Conservation (phyloP, 768 basidiomycete genomes). For the Mycena albidolilacea region DNA sequence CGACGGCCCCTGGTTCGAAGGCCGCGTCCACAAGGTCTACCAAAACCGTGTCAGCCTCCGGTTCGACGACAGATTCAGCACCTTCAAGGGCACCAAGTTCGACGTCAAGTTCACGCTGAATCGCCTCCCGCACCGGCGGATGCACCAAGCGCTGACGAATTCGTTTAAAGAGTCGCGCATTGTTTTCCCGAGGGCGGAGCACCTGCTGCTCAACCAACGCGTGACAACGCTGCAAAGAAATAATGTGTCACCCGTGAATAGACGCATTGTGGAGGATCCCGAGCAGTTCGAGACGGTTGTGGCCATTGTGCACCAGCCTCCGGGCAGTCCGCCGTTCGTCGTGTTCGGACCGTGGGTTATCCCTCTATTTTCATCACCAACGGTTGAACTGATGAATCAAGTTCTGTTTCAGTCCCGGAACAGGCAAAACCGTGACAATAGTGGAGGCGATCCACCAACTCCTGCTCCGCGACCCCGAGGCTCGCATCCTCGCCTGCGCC, state of each 20-base stretch:
- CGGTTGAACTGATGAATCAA: not conserved
- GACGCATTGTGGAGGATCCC: conserved; percentile 56
- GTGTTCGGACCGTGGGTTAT: conserved; percentile 75
- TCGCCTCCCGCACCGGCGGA: conserved; percentile 65
- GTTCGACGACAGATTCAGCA: conserved; percentile 63
- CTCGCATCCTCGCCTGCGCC: conserved; percentile 73
- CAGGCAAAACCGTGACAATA: conserved; percentile 78
- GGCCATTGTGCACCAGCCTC: conserved; percentile 60
- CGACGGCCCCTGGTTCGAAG: conserved; percentile 54
- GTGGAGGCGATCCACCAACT: conserved; percentile 76
- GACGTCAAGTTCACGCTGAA: conserved; percentile 72
- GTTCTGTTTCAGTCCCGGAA: conserved; percentile 62
- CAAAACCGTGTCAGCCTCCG: conserved; percentile 59
- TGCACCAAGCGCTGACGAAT: conserved; percentile 67
- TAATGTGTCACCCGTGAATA: conserved; percentile 47
- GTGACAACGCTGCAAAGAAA: conserved; percentile 42
- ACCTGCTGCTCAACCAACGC: conserved; percentile 41
- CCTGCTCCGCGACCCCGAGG: conserved; percentile 54
- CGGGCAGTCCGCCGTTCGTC: conserved; percentile 68
- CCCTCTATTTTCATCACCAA: not conserved
- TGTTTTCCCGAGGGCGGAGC: conserved; percentile 60
- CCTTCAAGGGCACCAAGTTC: conserved; percentile 56
- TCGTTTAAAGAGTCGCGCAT: conserved; percentile 56
- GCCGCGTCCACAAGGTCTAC: conserved; percentile 65
- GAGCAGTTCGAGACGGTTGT: conserved; percentile 67